A percentile compares a stretch with the other conserved stretches of the same genome.
Evolutionary conservation across 768 basidiomycete species (phyloP).

Genomic region (Agaricus blazei): DNA sequence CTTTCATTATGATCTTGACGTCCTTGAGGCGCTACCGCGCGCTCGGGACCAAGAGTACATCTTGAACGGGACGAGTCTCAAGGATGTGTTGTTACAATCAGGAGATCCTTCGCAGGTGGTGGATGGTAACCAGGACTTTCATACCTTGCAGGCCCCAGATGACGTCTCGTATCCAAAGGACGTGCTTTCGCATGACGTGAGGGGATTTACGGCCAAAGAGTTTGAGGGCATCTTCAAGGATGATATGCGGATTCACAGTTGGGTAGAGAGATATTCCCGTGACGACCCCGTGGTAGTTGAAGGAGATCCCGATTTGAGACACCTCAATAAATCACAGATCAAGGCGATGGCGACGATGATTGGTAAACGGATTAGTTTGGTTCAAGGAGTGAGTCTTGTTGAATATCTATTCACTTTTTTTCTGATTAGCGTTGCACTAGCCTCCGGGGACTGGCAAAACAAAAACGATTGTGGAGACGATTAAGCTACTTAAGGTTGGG

Average conservation of each 20-base stretch:
- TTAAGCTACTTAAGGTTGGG: constrained; percentile 70
- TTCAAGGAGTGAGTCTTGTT: constrained; percentile 70
- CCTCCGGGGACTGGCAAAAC: constrained; percentile 94
- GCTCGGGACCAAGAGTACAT: constrained; percentile 42
- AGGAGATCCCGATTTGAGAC: constrained; percentile 67
- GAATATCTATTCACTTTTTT: neutral
- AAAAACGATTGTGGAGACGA: constrained; percentile 82
- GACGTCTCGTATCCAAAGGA: constrained; percentile 12
- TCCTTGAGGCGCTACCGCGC: constrained; percentile 27
- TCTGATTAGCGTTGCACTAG: constrained; percentile 28
- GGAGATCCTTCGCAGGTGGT: constrained; percentile 14
- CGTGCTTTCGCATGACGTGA: constrained; percentile 8
- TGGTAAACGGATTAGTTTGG: constrained; percentile 67
- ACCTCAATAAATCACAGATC: constrained; percentile 72
- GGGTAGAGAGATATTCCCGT: constrained; percentile 66
- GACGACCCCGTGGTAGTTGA: constrained; percentile 59
- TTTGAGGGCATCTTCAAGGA: constrained; percentile 53
- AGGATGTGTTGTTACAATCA: constrained; percentile 62
- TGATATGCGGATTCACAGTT: constrained; percentile 75
- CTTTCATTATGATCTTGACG: constrained; percentile 48
- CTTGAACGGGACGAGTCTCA: constrained; percentile 65
- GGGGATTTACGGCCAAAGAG: constrained; percentile 4
- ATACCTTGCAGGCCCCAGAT: constrained; percentile 14
- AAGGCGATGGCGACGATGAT: constrained; percentile 86
- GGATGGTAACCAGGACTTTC: neutral